Conservation (phyloP, 108 stramenopile genomes). For the Discostella pseudostelligera region DNA sequence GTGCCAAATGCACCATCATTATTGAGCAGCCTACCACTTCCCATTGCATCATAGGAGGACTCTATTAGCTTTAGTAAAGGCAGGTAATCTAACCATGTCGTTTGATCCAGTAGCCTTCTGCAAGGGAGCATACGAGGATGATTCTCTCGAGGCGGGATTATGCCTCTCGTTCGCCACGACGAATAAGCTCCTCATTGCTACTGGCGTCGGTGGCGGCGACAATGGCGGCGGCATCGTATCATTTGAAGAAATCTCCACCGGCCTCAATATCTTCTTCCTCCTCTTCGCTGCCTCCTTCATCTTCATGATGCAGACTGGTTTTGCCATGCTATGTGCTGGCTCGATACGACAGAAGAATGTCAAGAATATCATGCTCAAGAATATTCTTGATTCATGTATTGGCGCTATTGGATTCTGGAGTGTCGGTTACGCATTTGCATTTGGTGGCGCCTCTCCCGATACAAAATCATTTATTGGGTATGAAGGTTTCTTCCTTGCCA, state of each 20-base stretch:
- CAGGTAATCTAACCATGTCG: too few species aligned
- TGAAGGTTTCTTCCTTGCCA: slow-evolving; percentile 56
- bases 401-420: slow-evolving; percentile 85
- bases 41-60: too few species aligned
- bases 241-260: slow-evolving; percentile 3
- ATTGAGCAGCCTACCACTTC: too few species aligned
- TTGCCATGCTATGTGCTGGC: slow-evolving; percentile 89
- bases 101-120: too few species aligned
- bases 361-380: slow-evolving; percentile 89
- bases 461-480: slow-evolving; percentile 69
- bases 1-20: too few species aligned
- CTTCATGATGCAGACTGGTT: slow-evolving; percentile 92
- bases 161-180: too few species aligned
- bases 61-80: too few species aligned
- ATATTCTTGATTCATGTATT: slow-evolving; percentile 82
- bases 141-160: too few species aligned
- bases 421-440: slow-evolving; percentile 84
- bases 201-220: too few species aligned
- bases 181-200: too few species aligned
- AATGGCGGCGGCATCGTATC: too few species aligned
- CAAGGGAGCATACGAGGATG: too few species aligned
- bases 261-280: slow-evolving; percentile 77
- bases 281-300: slow-evolving; percentile 83
- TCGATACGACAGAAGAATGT: slow-evolving; percentile 83
- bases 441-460: slow-evolving; percentile 43